These are phyloP conservation scores for Backusella luteola DNA, from an alignment of 192 early-diverging fungal genomes.

Conservation along the genomic window DNA sequence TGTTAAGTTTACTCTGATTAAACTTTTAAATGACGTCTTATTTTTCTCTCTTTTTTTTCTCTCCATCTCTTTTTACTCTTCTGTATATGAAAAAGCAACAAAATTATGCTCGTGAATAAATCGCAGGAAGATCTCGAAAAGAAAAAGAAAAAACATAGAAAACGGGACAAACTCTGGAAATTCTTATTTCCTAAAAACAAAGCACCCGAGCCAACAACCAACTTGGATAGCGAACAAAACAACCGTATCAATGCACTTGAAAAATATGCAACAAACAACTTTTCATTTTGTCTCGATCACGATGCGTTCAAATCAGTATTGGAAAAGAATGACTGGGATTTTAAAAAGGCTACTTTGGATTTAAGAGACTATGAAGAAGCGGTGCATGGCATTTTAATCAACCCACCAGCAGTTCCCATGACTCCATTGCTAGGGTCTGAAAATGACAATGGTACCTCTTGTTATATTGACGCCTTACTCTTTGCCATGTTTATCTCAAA, in stretches of 20 bases:
- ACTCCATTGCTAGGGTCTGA: conserved; percentile 48
- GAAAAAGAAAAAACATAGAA: conserved; percentile 13
- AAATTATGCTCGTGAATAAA: background rate
- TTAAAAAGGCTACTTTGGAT: conserved; percentile 18
- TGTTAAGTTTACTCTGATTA: background rate
- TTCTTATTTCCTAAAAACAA: conserved; percentile 1
- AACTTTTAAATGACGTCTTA: background rate
- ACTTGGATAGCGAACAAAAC: background rate
- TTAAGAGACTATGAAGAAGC: conserved; percentile 34
- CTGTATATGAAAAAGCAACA: background rate
- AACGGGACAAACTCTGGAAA: conserved; percentile 8
- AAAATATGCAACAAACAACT: background rate
- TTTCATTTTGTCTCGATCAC: background rate
- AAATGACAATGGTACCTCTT: conserved; percentile 61
- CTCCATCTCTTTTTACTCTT: background rate
- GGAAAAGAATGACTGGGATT: conserved; percentile 35
- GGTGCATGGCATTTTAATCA: conserved; percentile 30
- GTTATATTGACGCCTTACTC: conserved; percentile 66
- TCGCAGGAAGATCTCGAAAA: background rate
- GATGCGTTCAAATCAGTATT: conserved; percentile 18
- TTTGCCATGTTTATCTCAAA: conserved; percentile 67
- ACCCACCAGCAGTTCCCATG: background rate
- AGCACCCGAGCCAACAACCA: background rate
- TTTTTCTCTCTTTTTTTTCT: background rate
- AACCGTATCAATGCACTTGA: background rate